A percentile compares a stretch with the other conserved stretches of the same genome.
These are phyloP conservation scores for Penicillium sp. DNA, from an alignment of 2,329 filamentous ascomycete genomes.

Conservation along the genomic window DNA sequence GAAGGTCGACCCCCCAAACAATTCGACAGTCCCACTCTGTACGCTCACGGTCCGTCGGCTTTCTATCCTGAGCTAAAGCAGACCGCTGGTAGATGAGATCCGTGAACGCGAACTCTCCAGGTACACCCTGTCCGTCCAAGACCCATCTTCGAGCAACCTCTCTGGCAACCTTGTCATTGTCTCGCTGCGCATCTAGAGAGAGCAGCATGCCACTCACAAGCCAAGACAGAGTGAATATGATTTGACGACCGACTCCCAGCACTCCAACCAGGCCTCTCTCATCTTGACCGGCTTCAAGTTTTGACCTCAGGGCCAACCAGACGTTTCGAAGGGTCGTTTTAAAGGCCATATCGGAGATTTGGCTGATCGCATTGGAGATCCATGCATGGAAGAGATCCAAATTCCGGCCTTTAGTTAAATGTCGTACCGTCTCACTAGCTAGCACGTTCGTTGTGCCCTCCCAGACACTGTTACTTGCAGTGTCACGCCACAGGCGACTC, in stretches of 20 bases:
- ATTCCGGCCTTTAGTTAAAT: conserved; percentile 23
- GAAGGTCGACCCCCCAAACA: conserved; percentile 40
- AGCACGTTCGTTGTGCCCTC: conserved; percentile 75
- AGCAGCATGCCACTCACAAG: conserved; percentile 46
- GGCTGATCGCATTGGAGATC: conserved; percentile 51
- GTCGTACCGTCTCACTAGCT: conserved; percentile 57
- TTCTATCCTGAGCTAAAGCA: background rate
- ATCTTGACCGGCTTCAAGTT: conserved; percentile 11
- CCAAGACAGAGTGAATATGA: conserved; percentile 46
- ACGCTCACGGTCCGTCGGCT: conserved; percentile 19
- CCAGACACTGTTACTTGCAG: conserved; percentile 61
- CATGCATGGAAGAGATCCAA: conserved; percentile 44
- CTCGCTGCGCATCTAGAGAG: conserved; percentile 45
- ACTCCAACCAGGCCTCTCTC: conserved; percentile 21
- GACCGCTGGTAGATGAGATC: conserved; percentile 31
- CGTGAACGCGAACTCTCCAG: conserved; percentile 36
- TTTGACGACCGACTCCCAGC: conserved; percentile 37
- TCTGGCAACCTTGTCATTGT: conserved; percentile 38
- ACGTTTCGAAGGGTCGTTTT: conserved; percentile 15
- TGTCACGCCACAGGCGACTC: conserved; percentile 68
- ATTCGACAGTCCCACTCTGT: conserved; percentile 41
- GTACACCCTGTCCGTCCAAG: conserved; percentile 34
- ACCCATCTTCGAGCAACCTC: conserved; percentile 49
- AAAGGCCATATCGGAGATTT: conserved; percentile 20
- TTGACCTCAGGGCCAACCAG: conserved; percentile 12